phyloP scores from a whole-genome alignment of 1,284 basidiomycete species.

The Papiliotrema flavescens region DNA sequence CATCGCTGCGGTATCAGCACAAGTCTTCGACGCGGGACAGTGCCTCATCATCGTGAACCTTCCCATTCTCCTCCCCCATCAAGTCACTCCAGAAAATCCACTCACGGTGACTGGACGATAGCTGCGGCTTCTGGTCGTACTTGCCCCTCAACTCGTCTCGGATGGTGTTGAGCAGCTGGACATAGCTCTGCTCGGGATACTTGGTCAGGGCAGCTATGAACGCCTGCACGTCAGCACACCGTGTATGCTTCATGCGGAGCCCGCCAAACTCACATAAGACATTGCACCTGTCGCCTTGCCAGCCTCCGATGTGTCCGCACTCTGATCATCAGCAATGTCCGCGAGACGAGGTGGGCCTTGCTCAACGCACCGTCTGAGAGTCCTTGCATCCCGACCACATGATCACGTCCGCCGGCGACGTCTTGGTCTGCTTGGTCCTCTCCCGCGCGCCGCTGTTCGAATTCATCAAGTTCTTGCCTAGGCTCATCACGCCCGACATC shows the following conservation, averaged over 20 bases:
- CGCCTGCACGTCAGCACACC: neutral
- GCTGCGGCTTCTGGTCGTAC: constrained; percentile 80
- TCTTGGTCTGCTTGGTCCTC: constrained; percentile 51
- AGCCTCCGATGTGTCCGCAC: constrained; percentile 75
- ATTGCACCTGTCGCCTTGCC: constrained; percentile 84
- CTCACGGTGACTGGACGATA: constrained; percentile 46
- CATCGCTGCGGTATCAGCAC: constrained; percentile 13
- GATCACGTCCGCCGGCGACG: constrained; percentile 70
- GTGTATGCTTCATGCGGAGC: neutral
- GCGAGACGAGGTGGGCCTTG: neutral
- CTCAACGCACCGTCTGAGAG: constrained; percentile 67
- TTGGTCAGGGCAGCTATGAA: constrained; percentile 53
- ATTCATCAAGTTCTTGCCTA: constrained; percentile 33
- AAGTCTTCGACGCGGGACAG: neutral
- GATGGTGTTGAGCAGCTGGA: constrained; percentile 69
- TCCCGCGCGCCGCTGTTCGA: constrained; percentile 29
- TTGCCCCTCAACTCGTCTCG: constrained; percentile 56
- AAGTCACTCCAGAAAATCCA: too few species aligned
- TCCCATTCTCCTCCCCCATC: too few species aligned
- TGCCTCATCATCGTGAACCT: too few species aligned
- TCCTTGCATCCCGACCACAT: constrained; percentile 87
- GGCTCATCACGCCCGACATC: constrained; percentile 51
- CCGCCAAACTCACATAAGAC: constrained; percentile 49
- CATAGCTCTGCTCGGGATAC: constrained; percentile 73
- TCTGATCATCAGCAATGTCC: constrained; percentile 14